phyloP scores from a whole-genome alignment of 2,329 filamentous ascomycete species.

The Ceratocystiopsis minuta region DNA sequence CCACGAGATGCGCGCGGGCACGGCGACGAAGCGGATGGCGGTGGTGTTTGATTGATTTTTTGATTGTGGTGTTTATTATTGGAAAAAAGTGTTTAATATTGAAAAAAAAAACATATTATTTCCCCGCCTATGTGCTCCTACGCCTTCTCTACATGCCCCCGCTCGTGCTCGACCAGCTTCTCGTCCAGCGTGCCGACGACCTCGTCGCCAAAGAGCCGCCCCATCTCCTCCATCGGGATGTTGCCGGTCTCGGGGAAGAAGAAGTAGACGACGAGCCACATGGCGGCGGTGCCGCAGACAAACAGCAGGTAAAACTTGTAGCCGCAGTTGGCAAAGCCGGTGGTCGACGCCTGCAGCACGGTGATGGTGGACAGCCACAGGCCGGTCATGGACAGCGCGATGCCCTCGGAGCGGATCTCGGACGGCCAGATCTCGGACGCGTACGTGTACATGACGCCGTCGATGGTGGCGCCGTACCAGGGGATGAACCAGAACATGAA shows the following conservation, averaged over 20 bases:
- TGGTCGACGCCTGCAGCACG: not conserved
- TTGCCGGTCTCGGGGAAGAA: slow-evolving; percentile 1
- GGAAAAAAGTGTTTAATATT: no score
- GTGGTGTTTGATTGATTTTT: not conserved
- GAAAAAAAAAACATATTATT: no score
- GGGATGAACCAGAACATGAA: slow-evolving; percentile 2
- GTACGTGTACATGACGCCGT: slow-evolving; percentile 1
- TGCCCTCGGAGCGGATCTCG: not conserved
- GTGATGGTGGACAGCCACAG: slow-evolving; percentile 1
- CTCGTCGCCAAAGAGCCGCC: slow-evolving; percentile 1
- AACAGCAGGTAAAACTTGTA: slow-evolving; percentile 1
- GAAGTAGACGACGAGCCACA: not conserved
- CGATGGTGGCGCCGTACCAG: slow-evolving; percentile 1
- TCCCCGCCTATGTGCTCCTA: not conserved
- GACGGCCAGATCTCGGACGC: not conserved
- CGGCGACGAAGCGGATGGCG: not conserved
- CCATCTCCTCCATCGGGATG: slow-evolving; percentile 2
- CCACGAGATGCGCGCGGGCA: not conserved
- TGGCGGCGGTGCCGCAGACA: not conserved
- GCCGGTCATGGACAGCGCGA: slow-evolving; percentile 1
- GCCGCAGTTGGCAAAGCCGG: not conserved
- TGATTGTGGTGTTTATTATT: no score
- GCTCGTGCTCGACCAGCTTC: not conserved
- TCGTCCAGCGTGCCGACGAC: not conserved
- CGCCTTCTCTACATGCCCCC: not conserved